Conservation (phyloP, 2,329 filamentous ascomycete species). For the Phialophora tarda region DNA sequence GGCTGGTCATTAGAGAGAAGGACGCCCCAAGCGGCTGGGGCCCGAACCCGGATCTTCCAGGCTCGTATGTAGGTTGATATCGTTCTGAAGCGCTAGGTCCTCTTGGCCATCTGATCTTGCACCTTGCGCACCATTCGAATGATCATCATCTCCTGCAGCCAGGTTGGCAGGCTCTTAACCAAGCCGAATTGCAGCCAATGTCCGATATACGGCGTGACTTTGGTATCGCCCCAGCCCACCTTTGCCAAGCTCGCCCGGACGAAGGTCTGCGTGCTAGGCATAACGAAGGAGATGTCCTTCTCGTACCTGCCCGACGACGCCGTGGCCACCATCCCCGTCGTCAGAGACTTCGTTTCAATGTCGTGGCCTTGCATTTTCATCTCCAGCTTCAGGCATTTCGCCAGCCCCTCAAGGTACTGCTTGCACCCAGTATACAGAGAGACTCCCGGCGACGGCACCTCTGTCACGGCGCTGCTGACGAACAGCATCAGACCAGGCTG, state of each 20-base stretch:
- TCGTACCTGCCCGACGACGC: constrained; percentile 19
- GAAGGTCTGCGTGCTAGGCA: constrained; percentile 37
- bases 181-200: constrained; percentile 42
- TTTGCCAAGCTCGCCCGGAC: constrained; percentile 45
- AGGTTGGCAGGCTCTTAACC: constrained; percentile 15
- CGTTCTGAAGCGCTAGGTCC: background rate
- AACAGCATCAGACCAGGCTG: constrained; percentile 58
- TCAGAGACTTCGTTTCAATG: constrained; percentile 50
- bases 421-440: constrained; percentile 55
- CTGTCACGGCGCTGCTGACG: constrained; percentile 55
- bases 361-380: constrained; percentile 46
- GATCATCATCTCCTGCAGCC: constrained; percentile 21
- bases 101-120: constrained; percentile 2
- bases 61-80: background rate
- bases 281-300: constrained; percentile 18
- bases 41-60: constrained; percentile 5
- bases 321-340: constrained; percentile 45
- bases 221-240: constrained; percentile 45
- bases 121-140: background rate
- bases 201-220: constrained; percentile 44
- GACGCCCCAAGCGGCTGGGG: constrained; percentile 11
- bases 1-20: constrained; percentile 17
- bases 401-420: constrained; percentile 53
- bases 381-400: constrained; percentile 51
- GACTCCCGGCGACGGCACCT: constrained; percentile 54